Evolutionary conservation across 352 stramenopile species (phyloP).

Genomic region (Phytophthora uliginosa): DNA sequence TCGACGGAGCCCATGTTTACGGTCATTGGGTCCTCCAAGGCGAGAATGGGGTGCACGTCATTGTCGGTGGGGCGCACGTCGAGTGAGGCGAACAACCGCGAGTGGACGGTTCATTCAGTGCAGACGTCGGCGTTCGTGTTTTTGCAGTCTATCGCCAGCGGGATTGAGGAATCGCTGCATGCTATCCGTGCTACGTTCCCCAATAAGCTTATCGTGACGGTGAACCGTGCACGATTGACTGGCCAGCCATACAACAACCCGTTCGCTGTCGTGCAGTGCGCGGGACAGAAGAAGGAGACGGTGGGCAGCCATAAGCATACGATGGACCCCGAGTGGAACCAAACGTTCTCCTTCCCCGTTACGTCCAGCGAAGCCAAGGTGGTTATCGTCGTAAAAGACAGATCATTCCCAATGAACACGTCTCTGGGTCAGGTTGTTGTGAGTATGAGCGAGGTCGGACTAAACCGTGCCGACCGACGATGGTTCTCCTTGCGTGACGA

Average conservation of each 20-base stretch:
- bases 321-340: conserved; percentile 93
- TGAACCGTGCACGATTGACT: conserved; percentile 85
- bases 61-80: conserved; percentile 82
- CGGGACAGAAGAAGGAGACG: conserved; percentile 90
- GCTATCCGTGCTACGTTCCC: conserved; percentile 88
- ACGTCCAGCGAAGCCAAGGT: conserved; percentile 79
- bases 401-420: conserved; percentile 78
- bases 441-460: conserved; percentile 81
- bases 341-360: conserved; percentile 91
- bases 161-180: conserved; percentile 79
- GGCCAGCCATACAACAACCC: conserved; percentile 91
- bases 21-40: conserved; percentile 78
- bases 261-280: conserved; percentile 82
- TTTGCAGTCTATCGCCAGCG: conserved; percentile 78
- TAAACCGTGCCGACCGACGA: conserved; percentile 81
- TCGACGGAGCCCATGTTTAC: conserved; percentile 89
- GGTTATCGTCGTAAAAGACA: conserved; percentile 79
- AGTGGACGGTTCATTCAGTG: conserved; percentile 89
- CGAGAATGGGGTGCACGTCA: conserved; percentile 77
- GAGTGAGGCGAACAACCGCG: conserved; percentile 74
- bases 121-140: conserved; percentile 92
- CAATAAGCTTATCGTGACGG: conserved; percentile 92
- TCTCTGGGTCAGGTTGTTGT: conserved; percentile 82
- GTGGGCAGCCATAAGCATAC: conserved; percentile 90
- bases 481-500: conserved; percentile 89